phyloP scores from a whole-genome alignment of 2,329 filamentous ascomycete species.

The Gnomoniopsis smithogilvyi region DNA sequence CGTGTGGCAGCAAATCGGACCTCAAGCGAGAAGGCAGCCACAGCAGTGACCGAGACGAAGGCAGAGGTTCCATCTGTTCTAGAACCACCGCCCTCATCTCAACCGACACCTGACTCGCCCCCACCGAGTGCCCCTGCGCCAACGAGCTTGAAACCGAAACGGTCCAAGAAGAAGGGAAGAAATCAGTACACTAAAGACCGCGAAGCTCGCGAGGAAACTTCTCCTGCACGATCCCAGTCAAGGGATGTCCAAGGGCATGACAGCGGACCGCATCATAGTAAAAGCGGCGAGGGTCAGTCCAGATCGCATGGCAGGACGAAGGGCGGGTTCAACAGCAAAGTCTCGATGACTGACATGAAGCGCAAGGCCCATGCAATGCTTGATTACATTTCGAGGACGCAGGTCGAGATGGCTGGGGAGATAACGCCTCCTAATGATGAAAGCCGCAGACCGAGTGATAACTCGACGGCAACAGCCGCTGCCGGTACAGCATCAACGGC shows the following conservation, averaged over 20 bases:
- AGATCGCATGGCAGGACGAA: conserved; percentile 47
- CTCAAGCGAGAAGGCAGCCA: conserved; percentile 9
- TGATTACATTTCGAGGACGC: conserved; percentile 85
- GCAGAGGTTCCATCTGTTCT: conserved; percentile 23
- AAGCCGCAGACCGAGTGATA: conserved; percentile 32
- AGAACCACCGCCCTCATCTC: conserved; percentile 43
- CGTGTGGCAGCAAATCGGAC: conserved; percentile 32
- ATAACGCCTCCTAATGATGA: conserved; percentile 40
- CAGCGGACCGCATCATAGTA: conserved; percentile 30
- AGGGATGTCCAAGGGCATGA: conserved; percentile 52
- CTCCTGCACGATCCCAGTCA: conserved; percentile 52
- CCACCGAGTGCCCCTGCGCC: conserved; percentile 37
- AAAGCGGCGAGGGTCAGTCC: conserved; percentile 26
- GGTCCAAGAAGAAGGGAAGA: conserved; percentile 66
- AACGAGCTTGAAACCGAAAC: conserved; percentile 58
- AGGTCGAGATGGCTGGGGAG: conserved; percentile 78
- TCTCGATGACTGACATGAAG: conserved; percentile 86
- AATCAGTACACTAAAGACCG: conserved; percentile 83
- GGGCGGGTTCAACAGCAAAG: conserved; percentile 59
- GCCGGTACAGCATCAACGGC: conserved; percentile 16
- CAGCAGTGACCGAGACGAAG: conserved; percentile 18
- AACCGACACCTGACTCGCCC: conserved; percentile 46
- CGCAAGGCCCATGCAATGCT: conserved; percentile 79
- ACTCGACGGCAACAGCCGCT: conserved; percentile 22
- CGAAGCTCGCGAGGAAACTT: conserved; percentile 55